Evolutionary conservation across 108 stramenopile species (phyloP).

Genomic region (Pseudonitzschia pungens): DNA sequence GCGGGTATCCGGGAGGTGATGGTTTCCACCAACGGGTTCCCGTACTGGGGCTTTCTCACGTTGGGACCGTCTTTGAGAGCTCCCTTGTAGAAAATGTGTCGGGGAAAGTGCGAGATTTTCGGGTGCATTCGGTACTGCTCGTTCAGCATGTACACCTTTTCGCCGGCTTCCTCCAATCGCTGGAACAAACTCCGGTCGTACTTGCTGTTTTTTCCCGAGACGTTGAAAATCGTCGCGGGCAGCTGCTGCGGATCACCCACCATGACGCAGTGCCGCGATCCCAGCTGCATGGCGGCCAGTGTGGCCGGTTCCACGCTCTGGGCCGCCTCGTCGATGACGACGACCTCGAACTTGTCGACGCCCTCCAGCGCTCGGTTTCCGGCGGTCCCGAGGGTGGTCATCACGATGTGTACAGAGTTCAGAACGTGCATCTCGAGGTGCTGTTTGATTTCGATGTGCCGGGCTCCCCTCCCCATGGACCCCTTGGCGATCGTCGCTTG

Average conservation of each 20-base stretch:
- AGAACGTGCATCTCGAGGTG: constrained; percentile 79
- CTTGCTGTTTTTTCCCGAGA: constrained; percentile 74
- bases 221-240: constrained; percentile 95
- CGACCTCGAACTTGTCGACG: constrained; percentile 89
- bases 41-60: constrained; percentile 68
- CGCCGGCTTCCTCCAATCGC: constrained; percentile 91
- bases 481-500: constrained; percentile 55
- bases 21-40: constrained; percentile 56
- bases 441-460: constrained; percentile 50
- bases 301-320: constrained; percentile 96
- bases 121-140: constrained; percentile 98
- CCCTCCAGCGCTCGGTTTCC: constrained; percentile 84
- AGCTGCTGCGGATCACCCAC: constrained; percentile 98
- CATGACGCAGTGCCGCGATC: constrained; percentile 81
- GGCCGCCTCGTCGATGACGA: constrained; percentile 98
- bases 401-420: constrained; percentile 91
- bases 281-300: constrained; percentile 90
- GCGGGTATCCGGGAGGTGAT: constrained; percentile 44
- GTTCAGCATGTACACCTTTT: constrained; percentile 91
- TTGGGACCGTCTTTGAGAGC: constrained; percentile 80
- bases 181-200: constrained; percentile 96
- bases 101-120: constrained; percentile 83
- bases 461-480: constrained; percentile 39
- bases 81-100: constrained; percentile 86
- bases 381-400: constrained; percentile 94